Percentiles rank a stretch among this genome's conserved stretches.
phyloP scores from a whole-genome alignment of 306 rosid genomes.

The Echinosophora koreensis region DNA sequence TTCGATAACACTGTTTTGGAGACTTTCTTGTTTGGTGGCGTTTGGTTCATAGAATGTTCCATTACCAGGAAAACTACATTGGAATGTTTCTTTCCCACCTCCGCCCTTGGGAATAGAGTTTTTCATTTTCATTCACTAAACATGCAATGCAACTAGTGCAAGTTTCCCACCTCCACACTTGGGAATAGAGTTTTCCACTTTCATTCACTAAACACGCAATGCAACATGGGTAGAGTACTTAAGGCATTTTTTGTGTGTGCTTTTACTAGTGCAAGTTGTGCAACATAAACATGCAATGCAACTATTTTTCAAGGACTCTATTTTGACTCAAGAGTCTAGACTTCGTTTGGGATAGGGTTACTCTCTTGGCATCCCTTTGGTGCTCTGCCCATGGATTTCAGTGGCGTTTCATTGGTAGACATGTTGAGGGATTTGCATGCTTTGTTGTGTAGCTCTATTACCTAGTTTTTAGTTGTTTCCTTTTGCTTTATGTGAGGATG shows the following conservation, averaged over 20 bases:
- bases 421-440: not conserved
- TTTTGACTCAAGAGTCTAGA: not conserved
- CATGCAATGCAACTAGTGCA: no score
- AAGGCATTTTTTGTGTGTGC: conserved; percentile 1
- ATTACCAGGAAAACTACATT: no score
- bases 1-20: no score
- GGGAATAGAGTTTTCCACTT: no score
- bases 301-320: not conserved
- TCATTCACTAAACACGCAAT: no score
- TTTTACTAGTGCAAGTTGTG: not conserved
- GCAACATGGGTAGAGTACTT: not conserved
- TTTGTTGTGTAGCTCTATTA: not conserved
- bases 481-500: not conserved
- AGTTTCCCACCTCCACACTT: no score
- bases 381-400: not conserved
- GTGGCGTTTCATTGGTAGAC: not conserved
- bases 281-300: conserved; percentile 17
- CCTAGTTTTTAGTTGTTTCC: not conserved
- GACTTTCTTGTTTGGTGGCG: not conserved
- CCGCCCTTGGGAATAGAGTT: no score
- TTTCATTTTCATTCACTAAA: no score
- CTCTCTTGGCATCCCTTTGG: not conserved
- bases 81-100: no score
- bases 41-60: no score
- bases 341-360: not conserved